Percentiles rank a stretch among this genome's conserved stretches.
These are phyloP conservation scores for Nemophila menziesii DNA, from an alignment of 257 asterid genomes.

Conservation along the genomic window DNA sequence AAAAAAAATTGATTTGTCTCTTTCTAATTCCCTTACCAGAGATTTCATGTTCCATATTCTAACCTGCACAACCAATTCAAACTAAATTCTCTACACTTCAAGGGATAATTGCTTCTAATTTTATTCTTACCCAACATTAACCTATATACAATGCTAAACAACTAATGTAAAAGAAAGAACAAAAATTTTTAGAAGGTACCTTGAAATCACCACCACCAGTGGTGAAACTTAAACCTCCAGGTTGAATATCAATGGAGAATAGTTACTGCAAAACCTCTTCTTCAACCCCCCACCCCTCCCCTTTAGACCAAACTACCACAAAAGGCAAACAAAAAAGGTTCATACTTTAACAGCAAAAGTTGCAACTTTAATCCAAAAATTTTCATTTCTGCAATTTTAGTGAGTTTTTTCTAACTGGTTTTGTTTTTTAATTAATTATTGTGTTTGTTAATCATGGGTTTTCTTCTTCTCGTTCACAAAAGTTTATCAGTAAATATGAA, in stretches of 20 bases:
- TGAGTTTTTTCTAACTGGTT: neutral
- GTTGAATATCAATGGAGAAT: conserved; percentile 81
- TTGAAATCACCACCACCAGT: conserved; percentile 90
- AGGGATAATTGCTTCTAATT: no score
- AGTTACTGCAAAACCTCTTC: conserved; percentile 72
- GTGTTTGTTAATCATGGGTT: conserved; percentile 13
- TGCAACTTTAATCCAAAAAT: neutral
- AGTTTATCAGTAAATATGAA: conserved; percentile 6
- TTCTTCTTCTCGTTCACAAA: conserved; percentile 22
- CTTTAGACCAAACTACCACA: no score
- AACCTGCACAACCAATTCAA: no score
- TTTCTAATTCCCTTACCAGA: no score
- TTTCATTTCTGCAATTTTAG: neutral
- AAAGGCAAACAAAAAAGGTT: no score
- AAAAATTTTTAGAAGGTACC: conserved; percentile 29
- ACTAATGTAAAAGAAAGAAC: neutral
- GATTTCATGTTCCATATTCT: no score
- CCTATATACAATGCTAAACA: no score
- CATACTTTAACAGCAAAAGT: no score
- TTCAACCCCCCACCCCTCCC: no score
- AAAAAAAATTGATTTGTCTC: no score
- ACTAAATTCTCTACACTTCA: no score
- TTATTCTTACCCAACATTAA: no score
- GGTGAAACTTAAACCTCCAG: conserved; percentile 82
- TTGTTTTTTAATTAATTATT: neutral